Percentiles rank a stretch among this genome's conserved stretches.
Evolutionary conservation across 164 flowering plant species (phyloP).

Genomic region (Vitis labrusca): DNA sequence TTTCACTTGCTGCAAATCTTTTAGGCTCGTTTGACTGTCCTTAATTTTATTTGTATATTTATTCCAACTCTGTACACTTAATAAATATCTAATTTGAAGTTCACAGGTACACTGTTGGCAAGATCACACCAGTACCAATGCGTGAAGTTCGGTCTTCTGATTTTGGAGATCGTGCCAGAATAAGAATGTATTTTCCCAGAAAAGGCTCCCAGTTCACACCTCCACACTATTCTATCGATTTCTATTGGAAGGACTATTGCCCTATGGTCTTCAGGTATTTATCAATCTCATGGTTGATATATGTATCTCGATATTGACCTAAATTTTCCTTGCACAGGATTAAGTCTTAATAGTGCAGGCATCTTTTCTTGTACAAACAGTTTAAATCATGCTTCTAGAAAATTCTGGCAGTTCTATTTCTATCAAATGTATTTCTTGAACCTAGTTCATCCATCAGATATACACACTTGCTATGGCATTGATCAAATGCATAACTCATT

Average conservation of each 20-base stretch:
- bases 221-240: constrained; percentile 75
- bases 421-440: no score
- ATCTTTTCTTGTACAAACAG: no score
- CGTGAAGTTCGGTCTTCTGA: constrained; percentile 93
- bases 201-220: constrained; percentile 91
- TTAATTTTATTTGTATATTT: not conserved
- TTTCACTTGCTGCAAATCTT: not conserved
- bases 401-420: no score
- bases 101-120: constrained; percentile 92
- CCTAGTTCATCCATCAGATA: no score
- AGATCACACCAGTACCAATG: constrained; percentile 93
- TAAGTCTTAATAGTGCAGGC: no score
- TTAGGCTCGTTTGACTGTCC: no score
- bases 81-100: constrained; percentile 21
- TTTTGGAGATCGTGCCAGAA: constrained; percentile 90
- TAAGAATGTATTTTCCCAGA: constrained; percentile 81
- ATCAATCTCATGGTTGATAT: not conserved
- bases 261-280: constrained; percentile 97
- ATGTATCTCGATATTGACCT: not conserved
- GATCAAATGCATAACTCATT: no score
- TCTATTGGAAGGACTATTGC: constrained; percentile 96
- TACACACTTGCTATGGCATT: no score
- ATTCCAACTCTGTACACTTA: not conserved
- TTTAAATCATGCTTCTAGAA: no score
- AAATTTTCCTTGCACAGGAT: not conserved